Conservation (phyloP, 306 rosid species). For the Datisca glomerata region DNA sequence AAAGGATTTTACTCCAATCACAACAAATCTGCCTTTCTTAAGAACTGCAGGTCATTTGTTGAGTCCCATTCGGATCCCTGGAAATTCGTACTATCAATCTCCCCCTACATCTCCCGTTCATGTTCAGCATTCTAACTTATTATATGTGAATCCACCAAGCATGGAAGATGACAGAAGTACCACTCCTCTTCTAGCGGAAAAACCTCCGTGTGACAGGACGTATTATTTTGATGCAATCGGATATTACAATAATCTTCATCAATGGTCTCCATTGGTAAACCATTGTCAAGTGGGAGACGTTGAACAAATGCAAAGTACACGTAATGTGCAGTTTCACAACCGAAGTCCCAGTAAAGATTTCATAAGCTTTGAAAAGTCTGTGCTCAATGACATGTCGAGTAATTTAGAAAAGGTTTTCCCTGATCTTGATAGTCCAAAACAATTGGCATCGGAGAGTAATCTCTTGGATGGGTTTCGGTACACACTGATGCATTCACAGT, state of each 20-base stretch:
- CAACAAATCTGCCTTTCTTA: slow-evolving; percentile 28
- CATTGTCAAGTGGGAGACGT: slow-evolving; percentile 29
- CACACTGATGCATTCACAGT: slow-evolving; percentile 36
- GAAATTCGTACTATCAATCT: slow-evolving; percentile 30
- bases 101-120: slow-evolving; percentile 31
- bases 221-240: slow-evolving; percentile 38
- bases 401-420: slow-evolving; percentile 26
- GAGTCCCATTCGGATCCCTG: slow-evolving; percentile 28
- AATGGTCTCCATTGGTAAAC: slow-evolving; percentile 30
- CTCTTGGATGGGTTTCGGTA: slow-evolving; percentile 23
- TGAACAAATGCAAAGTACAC: slow-evolving; percentile 22
- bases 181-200: slow-evolving; percentile 32
- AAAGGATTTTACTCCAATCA: slow-evolving; percentile 31
- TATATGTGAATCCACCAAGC: slow-evolving; percentile 25
- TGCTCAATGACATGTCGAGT: slow-evolving; percentile 26
- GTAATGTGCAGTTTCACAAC: slow-evolving; percentile 26
- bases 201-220: slow-evolving; percentile 26
- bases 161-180: slow-evolving; percentile 25
- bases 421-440: slow-evolving; percentile 15
- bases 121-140: slow-evolving; percentile 23
- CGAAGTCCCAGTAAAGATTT: slow-evolving; percentile 32
- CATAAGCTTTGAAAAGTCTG: slow-evolving; percentile 20
- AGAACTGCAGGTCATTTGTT: slow-evolving; percentile 39
- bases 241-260: slow-evolving; percentile 26
- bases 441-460: slow-evolving; percentile 20